Base-by-base conservation (phyloP, 192 early-diverging fungal species). In the Helicostylum pulchrum region DNA sequence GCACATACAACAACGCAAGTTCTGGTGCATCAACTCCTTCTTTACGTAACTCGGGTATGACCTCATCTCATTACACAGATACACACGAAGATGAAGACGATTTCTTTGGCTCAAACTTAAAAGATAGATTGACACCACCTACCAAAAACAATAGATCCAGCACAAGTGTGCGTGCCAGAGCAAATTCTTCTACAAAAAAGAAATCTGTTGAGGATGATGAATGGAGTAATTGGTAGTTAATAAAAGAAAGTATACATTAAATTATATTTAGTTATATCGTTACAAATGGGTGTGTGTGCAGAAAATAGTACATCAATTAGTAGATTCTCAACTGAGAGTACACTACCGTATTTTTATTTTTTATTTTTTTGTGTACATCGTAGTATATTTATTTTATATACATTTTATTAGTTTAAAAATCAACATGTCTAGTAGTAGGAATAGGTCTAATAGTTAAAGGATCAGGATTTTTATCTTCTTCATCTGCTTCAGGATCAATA, bases 201-300 rank as follows among this genome's bases (percentile, higher is more conserved):
- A 30, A 52, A 19, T 11, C 19, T 10, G 32, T 17, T 20, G 32
- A 30, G 45, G 57, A 59, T 23, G 57, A 59, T 59, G 57, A 59
- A 14, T 59, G 57, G 57, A 20, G 57, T 59, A 42, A 20, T 21
- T 59, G 57, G 57, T 59, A 59, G 57, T 20, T 44, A 19, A 2
- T 42, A 44, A 43, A 42, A 32, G 15, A 62, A 12, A 26, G 26
- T 53, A 53, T 53, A 12, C 21, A 53, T 53, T 23, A 26, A 26
- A 26, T 26, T 26, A 26, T 26, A 26, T 26, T 26, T 26, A n/a
- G n/a, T n/a, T n/a, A 26, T 26, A 26, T 26, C 2, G 26, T 26
- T 26, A 26, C 26, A 26, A 26, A 26, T 26, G 26, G 26, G 26
- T n/a, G 26, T 0, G 26, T 26, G 2, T 26, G 26, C 26, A 26